phyloP scores from a whole-genome alignment of 2,329 filamentous ascomycete species.

The Sporothrix luriei region DNA sequence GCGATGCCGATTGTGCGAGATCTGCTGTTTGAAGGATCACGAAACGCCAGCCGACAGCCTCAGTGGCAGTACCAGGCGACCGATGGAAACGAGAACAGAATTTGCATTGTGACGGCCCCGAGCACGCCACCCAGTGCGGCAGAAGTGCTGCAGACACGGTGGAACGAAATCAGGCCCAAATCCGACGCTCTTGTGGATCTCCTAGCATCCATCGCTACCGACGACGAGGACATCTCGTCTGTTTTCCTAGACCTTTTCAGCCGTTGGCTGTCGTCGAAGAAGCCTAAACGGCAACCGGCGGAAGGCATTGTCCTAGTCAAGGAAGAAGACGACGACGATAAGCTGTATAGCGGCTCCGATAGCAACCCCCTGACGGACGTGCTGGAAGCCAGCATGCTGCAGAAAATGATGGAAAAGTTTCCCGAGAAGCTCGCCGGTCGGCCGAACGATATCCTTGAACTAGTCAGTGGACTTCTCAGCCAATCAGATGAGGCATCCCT shows the following conservation, averaged over 20 bases:
- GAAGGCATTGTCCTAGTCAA: slow-evolving; percentile 37
- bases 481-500: slow-evolving; percentile 44
- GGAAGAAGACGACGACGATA: slow-evolving; percentile 39
- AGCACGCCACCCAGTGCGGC: slow-evolving; percentile 28
- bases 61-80: slow-evolving; percentile 58
- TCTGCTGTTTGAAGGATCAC: slow-evolving; percentile 58
- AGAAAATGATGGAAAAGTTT: slow-evolving; percentile 65
- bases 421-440: slow-evolving; percentile 65
- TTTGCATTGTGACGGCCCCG: slow-evolving; percentile 54
- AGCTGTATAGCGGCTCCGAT: slow-evolving; percentile 34
- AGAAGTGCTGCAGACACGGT: slow-evolving; percentile 40
- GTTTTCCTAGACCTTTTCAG: slow-evolving; percentile 64
- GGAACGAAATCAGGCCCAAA: slow-evolving; percentile 51
- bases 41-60: slow-evolving; percentile 37
- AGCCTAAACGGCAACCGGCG: slow-evolving; percentile 36
- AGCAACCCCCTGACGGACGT: slow-evolving; percentile 53
- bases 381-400: slow-evolving; percentile 63
- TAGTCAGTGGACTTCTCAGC: slow-evolving; percentile 63
- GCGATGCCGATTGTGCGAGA: slow-evolving; percentile 55
- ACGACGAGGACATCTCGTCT: slow-evolving; percentile 59
- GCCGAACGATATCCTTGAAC: slow-evolving; percentile 65
- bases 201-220: slow-evolving; percentile 53
- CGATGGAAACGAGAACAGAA: slow-evolving; percentile 48
- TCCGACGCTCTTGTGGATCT: slow-evolving; percentile 53
- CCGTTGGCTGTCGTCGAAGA: slow-evolving; percentile 54